Evolutionary conservation across 2,329 filamentous ascomycete genomes (phyloP).

Genomic region (Calonectria leucothoes): DNA sequence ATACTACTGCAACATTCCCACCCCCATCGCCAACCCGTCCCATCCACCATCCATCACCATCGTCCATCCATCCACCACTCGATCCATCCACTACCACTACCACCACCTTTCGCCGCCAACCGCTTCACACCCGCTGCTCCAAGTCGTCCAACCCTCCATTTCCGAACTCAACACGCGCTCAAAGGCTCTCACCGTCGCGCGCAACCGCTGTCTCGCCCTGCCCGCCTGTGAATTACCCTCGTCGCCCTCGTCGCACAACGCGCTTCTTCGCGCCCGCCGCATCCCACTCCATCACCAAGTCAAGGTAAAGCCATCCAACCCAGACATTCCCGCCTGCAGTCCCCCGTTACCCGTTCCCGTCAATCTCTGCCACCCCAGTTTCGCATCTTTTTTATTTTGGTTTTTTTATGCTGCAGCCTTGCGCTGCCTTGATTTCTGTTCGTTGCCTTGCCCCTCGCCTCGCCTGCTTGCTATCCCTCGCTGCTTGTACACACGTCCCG

Average conservation of each 20-base stretch:
- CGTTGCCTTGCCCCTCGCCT: constrained; percentile 24
- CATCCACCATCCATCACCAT: constrained; percentile 42
- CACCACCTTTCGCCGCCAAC: constrained; percentile 21
- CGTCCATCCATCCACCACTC: constrained; percentile 36
- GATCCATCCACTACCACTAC: constrained; percentile 27
- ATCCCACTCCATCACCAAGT: constrained; percentile 38
- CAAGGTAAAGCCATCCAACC: constrained; percentile 38
- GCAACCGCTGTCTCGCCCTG: constrained; percentile 34
- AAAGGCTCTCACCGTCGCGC: constrained; percentile 30
- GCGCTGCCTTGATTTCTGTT: constrained; percentile 24
- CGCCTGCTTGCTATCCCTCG: constrained; percentile 17
- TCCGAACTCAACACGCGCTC: constrained; percentile 21
- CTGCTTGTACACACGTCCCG: not conserved
- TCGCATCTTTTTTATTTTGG: not conserved
- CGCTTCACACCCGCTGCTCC: constrained; percentile 38
- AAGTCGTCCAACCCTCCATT: constrained; percentile 39
- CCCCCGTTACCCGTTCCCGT: constrained; percentile 18
- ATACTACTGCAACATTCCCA: constrained; percentile 40
- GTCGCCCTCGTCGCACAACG: constrained; percentile 39
- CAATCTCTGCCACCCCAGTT: constrained; percentile 11
- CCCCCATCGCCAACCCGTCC: constrained; percentile 42
- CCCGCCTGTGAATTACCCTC: constrained; percentile 11
- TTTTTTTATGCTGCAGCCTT: constrained; percentile 16
- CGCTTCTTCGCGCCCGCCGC: constrained; percentile 40
- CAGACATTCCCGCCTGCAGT: constrained; percentile 23